Percentiles rank a stretch among this genome's conserved stretches.
Conservation (phyloP, 2,329 filamentous ascomycete species). For the Trichoderma semiorbis region DNA sequence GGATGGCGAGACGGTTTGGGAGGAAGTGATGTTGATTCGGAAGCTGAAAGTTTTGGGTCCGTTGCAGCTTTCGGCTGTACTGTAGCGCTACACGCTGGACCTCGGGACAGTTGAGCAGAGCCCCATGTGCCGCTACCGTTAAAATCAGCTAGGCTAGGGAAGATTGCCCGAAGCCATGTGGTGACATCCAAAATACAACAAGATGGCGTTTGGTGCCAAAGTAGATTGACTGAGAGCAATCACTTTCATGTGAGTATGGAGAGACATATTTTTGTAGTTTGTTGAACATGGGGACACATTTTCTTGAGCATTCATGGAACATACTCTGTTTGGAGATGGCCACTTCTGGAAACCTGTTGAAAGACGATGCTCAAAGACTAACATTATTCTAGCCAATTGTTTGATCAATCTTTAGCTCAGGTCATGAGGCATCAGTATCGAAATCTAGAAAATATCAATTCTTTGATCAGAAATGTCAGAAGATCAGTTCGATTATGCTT, state of each 20-base stretch:
- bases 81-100: conserved; percentile 5
- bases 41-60: not conserved
- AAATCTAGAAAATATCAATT: not conserved
- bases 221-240: not conserved
- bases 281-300: too few species aligned
- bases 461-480: not conserved
- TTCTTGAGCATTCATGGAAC: not conserved
- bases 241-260: not conserved
- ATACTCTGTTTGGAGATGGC: not conserved
- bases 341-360: not conserved
- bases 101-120: conserved; percentile 3
- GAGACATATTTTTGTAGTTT: not conserved
- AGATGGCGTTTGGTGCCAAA: not conserved
- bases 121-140: not conserved
- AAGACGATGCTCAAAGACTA: not conserved
- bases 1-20: not conserved
- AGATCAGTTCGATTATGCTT: not conserved
- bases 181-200: not conserved
- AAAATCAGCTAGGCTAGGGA: not conserved
- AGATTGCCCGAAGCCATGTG: not conserved
- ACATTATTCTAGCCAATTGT: not conserved
- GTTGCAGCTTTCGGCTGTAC: not conserved
- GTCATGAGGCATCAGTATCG: not conserved
- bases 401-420: not conserved
- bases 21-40: not conserved